Percentiles rank a stretch among this genome's conserved stretches.
Evolutionary conservation across 768 basidiomycete genomes (phyloP).

Genomic region (Bullera alba): DNA sequence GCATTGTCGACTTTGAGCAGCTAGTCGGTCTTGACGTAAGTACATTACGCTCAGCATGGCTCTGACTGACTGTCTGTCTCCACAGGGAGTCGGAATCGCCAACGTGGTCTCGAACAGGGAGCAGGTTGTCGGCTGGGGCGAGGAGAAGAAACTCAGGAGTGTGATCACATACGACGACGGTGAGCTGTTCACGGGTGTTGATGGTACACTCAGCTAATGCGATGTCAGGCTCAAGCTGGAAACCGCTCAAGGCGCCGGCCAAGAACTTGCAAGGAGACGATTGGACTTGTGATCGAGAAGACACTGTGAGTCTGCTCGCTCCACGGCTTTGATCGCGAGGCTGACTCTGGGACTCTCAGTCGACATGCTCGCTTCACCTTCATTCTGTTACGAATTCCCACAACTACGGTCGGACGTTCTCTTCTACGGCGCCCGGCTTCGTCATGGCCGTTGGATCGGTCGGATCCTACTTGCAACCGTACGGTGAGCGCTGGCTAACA

Average conservation of each 20-base stretch:
- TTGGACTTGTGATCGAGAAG: conserved; percentile 58
- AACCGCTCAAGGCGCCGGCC: conserved; percentile 57
- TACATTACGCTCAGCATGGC: conserved; percentile 51
- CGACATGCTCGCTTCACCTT: conserved; percentile 72
- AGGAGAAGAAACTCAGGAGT: conserved; percentile 67
- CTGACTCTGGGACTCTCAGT: too few relatives aligned
- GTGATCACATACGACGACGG: conserved; percentile 87
- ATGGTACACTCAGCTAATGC: background rate
- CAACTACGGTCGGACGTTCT: conserved; percentile 90
- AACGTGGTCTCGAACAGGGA: conserved; percentile 78
- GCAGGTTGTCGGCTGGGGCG: conserved; percentile 66
- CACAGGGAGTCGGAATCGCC: conserved; percentile 85
- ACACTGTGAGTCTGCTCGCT: conserved; percentile 45
- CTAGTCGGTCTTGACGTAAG: conserved; percentile 39
- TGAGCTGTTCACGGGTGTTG: conserved; percentile 21
- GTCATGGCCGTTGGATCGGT: conserved; percentile 95
- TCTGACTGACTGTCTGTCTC: background rate
- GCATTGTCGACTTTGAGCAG: conserved; percentile 89
- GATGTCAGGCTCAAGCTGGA: conserved; percentile 62
- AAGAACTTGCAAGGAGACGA: conserved; percentile 58
- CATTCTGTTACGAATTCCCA: conserved; percentile 88
- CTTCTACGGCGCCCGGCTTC: conserved; percentile 86
- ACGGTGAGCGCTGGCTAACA: conserved; percentile 46
- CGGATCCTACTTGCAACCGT: conserved; percentile 60
- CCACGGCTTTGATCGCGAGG: too few relatives aligned